Percentiles rank a stretch among this genome's conserved stretches.
phyloP scores from a whole-genome alignment of 1,139 yeast genomes.

The Pneumocystis wakefieldiae region DNA sequence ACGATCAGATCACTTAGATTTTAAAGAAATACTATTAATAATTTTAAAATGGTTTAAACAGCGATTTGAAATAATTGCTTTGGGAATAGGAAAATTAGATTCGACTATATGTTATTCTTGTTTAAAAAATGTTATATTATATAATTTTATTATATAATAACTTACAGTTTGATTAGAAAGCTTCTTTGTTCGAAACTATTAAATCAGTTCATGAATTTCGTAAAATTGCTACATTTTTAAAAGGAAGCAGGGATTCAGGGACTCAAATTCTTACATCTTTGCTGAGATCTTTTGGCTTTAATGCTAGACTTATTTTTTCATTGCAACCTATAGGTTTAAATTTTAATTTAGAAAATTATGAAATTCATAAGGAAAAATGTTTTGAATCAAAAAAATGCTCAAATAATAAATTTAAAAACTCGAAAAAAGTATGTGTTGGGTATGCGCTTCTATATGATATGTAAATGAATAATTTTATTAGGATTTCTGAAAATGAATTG shows the following conservation, averaged over 20 bases:
- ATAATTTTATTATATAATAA: background rate
- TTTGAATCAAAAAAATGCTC: background rate
- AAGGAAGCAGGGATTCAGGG: conserved; percentile 64
- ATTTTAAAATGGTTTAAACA: conserved; percentile 32
- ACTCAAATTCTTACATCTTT: conserved; percentile 79
- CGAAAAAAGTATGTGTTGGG: background rate
- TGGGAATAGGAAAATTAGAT: conserved; percentile 10
- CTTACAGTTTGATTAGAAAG: background rate
- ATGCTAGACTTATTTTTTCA: conserved; percentile 64
- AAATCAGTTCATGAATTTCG: background rate
- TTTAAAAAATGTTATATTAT: background rate
- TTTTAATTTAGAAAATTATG: conserved; percentile 20
- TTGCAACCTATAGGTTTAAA: conserved; percentile 84
- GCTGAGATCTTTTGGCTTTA: conserved; percentile 53
- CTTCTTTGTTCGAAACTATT: background rate
- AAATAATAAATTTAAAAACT: background rate
- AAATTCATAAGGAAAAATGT: background rate
- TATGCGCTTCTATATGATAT: background rate
- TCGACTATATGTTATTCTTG: background rate
- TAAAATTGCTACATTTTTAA: background rate
- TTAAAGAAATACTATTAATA: conserved; percentile 6
- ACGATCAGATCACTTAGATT: background rate
- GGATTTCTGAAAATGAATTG: background rate
- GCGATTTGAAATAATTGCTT: conserved; percentile 22
- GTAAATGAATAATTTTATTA: background rate